Conservation (phyloP, 306 rosid species). For the Luffa acutangula region DNA sequence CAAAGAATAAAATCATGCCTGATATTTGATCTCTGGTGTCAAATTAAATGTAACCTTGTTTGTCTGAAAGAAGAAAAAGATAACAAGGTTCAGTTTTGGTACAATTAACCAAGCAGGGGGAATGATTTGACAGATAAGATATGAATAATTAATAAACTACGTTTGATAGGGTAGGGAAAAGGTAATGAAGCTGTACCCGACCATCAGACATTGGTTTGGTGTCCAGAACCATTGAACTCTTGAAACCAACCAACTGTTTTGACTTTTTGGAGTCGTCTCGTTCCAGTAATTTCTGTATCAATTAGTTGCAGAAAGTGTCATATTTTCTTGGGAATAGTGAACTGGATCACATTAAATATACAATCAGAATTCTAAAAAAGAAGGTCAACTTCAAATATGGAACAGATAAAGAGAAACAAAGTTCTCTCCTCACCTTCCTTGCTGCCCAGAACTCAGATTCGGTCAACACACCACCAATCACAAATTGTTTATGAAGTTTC, state of each 20-base stretch:
- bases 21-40: conserved; percentile 92
- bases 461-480: conserved; percentile 69
- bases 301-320: conserved; percentile 7
- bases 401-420: conserved; percentile 10
- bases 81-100: neutral
- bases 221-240: conserved; percentile 84
- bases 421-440: conserved; percentile 44
- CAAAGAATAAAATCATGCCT: conserved; percentile 38
- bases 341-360: neutral
- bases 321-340: conserved; percentile 4
- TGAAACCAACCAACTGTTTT: conserved; percentile 78
- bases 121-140: conserved; percentile 11
- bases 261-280: conserved; percentile 50
- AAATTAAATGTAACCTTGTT: conserved; percentile 86
- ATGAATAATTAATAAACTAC: neutral
- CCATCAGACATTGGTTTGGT: conserved; percentile 85
- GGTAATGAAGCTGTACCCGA: conserved; percentile 51
- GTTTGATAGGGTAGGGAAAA: conserved; percentile 15
- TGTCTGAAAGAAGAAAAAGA: conserved; percentile 40
- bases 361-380: neutral
- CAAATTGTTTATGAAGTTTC: conserved; percentile 86
- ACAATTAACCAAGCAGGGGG: conserved; percentile 12
- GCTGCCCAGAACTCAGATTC: conserved; percentile 98
- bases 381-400: conserved; percentile 10
- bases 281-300: conserved; percentile 66